phyloP scores from a whole-genome alignment of 345 rosid species.

The Lepidium africanum region DNA sequence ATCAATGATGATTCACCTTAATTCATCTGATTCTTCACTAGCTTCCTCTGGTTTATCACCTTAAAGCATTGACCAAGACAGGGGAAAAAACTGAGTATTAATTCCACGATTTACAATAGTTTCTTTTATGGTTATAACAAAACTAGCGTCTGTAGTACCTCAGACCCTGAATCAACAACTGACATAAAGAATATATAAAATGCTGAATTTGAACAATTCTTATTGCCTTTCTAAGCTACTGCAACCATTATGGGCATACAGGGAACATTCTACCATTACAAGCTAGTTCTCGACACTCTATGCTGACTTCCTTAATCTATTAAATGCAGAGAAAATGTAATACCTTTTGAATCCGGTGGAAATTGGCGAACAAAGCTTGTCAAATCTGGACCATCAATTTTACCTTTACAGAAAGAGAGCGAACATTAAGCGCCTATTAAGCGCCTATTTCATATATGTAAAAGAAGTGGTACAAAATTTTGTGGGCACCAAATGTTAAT shows the following conservation, averaged over 20 bases:
- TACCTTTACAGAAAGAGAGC: slow-evolving; percentile 35
- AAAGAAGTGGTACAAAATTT: not conserved
- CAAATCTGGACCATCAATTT: slow-evolving; percentile 75
- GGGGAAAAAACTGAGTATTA: not conserved
- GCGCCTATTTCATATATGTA: not conserved
- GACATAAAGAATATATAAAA: not conserved
- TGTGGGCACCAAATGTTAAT: slow-evolving; percentile 25
- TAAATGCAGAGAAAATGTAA: not conserved
- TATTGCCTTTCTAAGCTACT: not conserved
- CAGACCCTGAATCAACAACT: not conserved
- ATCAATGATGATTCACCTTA: slow-evolving; percentile 36
- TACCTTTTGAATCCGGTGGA: slow-evolving; percentile 64
- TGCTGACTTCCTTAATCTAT: not conserved
- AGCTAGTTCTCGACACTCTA: not conserved
- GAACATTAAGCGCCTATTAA: not conserved
- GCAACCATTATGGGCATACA: not conserved
- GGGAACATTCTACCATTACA: not conserved
- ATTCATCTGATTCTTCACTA: slow-evolving; percentile 28
- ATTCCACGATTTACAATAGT: not conserved
- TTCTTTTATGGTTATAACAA: not conserved
- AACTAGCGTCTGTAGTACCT: not conserved
- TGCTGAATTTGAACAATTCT: not conserved
- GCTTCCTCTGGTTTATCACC: slow-evolving; percentile 44
- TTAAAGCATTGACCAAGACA: slow-evolving; percentile 4
- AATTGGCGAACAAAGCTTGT: slow-evolving; percentile 77